These are phyloP conservation scores for Hypseocharis bilobata DNA, from an alignment of 441 rosid species.

Conservation along the genomic window DNA sequence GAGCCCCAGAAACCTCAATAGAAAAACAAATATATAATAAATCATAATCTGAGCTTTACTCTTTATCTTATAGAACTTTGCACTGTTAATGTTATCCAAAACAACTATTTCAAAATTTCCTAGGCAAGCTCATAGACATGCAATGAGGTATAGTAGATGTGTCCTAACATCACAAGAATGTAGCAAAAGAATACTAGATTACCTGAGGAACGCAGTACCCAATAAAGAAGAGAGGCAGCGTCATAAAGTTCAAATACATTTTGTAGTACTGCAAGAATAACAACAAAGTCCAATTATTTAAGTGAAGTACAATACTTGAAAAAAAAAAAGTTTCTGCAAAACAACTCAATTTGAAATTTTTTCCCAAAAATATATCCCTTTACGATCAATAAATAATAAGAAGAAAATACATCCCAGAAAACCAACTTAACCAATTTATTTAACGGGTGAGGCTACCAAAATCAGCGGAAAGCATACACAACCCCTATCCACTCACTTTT, in stretches of 20 bases:
- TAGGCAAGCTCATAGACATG: background rate
- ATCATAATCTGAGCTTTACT: background rate
- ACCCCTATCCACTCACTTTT: slow-evolving; percentile 44
- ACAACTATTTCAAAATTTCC: background rate
- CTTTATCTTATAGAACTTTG: no score
- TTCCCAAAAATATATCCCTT: slow-evolving; percentile 15
- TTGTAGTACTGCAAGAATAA: slow-evolving; percentile 57
- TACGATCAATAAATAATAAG: slow-evolving; percentile 9
- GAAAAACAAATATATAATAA: background rate
- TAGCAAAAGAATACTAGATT: slow-evolving; percentile 16
- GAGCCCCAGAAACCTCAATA: background rate
- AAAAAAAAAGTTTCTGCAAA: slow-evolving; percentile 1
- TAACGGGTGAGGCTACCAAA: background rate
- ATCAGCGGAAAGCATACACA: background rate
- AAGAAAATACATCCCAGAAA: background rate
- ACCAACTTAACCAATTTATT: background rate
- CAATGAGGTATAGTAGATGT: background rate
- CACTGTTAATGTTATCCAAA: no score
- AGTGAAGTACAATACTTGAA: slow-evolving; percentile 7
- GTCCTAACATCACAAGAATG: background rate
- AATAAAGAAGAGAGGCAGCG: slow-evolving; percentile 48
- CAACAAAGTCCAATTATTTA: slow-evolving; percentile 19
- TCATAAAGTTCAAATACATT: slow-evolving; percentile 46
- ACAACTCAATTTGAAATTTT: slow-evolving; percentile 3
- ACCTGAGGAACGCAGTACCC: slow-evolving; percentile 74